Percentiles rank a stretch among this genome's conserved stretches.
phyloP scores from a whole-genome alignment of 1,139 yeast genomes.

The Yamadazyma diospyri region DNA sequence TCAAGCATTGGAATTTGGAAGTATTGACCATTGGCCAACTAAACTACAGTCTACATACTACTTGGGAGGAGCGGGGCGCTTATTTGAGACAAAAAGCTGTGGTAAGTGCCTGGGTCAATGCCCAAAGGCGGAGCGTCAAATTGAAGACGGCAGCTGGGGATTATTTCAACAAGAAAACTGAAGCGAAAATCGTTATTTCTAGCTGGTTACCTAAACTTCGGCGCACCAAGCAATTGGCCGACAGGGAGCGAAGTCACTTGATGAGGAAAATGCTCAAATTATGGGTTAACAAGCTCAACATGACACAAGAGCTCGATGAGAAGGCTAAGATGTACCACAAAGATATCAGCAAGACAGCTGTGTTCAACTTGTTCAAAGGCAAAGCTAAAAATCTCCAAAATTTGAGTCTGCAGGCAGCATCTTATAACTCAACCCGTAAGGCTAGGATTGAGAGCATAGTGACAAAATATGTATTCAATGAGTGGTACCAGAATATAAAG shows the following conservation, averaged over 20 bases:
- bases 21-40: conserved; percentile 10
- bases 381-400: neutral
- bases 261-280: conserved; percentile 3
- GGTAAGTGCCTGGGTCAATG: conserved; percentile 11
- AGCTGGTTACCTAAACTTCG: conserved; percentile 11
- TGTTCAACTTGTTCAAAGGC: conserved; percentile 1
- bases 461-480: conserved; percentile 5
- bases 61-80: conserved; percentile 10
- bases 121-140: conserved; percentile 2
- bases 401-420: neutral
- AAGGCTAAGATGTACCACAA: conserved; percentile 2
- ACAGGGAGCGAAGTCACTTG: neutral
- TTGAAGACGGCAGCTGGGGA: conserved; percentile 10
- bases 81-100: neutral
- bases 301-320: too few relatives aligned
- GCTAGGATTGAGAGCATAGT: neutral
- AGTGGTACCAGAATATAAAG: conserved; percentile 11
- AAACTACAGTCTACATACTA: conserved; percentile 7
- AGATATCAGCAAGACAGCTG: neutral
- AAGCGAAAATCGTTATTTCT: conserved; percentile 9
- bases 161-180: conserved; percentile 11
- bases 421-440: neutral
- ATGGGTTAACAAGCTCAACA: conserved; percentile 8
- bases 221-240: conserved; percentile 1
- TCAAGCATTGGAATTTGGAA: conserved; percentile 19